Percentiles rank a stretch among this genome's conserved stretches.
phyloP scores from a whole-genome alignment of 2,329 filamentous ascomycete species.

The Phialophora chinensis region DNA sequence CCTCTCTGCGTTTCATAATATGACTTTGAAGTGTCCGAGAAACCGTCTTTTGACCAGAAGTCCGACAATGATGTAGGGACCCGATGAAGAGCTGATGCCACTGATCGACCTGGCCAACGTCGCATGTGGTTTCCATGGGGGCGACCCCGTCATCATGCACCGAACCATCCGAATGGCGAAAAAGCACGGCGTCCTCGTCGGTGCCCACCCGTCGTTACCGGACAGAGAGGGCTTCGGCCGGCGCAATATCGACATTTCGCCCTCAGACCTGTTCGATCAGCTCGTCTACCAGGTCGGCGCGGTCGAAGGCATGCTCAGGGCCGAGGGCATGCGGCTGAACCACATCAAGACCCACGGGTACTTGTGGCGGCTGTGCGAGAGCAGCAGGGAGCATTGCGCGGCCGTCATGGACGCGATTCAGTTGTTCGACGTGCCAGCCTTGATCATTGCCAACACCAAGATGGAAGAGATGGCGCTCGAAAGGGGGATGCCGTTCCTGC shows the following conservation, averaged over 20 bases:
- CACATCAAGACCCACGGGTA: conserved; percentile 68
- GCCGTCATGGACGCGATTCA: conserved; percentile 58
- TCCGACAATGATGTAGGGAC: conserved; percentile 47
- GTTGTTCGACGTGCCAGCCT: conserved; percentile 56
- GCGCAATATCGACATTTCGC: conserved; percentile 63
- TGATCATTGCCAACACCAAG: conserved; percentile 60
- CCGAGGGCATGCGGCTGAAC: conserved; percentile 60
- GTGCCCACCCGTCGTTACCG: conserved; percentile 68
- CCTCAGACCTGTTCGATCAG: conserved; percentile 62
- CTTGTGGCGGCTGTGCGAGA: conserved; percentile 62
- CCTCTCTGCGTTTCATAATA: too few relatives aligned
- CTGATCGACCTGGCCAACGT: conserved; percentile 67
- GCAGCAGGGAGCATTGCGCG: conserved; percentile 56
- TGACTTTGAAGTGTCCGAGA: too few relatives aligned
- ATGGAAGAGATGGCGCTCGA: conserved; percentile 61
- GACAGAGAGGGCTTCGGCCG: conserved; percentile 69
- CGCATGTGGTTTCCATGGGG: conserved; percentile 63
- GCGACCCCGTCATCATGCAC: conserved; percentile 67
- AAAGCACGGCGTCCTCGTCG: conserved; percentile 60
- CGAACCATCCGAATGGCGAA: conserved; percentile 65
- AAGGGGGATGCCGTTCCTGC: conserved; percentile 57
- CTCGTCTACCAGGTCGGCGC: conserved; percentile 68
- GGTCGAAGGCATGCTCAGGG: conserved; percentile 62
- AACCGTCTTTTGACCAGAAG: too few relatives aligned
- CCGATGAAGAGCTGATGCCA: conserved; percentile 65